phyloP scores from a whole-genome alignment of 108 stramenopile species.

The Skeletonema grethae region DNA sequence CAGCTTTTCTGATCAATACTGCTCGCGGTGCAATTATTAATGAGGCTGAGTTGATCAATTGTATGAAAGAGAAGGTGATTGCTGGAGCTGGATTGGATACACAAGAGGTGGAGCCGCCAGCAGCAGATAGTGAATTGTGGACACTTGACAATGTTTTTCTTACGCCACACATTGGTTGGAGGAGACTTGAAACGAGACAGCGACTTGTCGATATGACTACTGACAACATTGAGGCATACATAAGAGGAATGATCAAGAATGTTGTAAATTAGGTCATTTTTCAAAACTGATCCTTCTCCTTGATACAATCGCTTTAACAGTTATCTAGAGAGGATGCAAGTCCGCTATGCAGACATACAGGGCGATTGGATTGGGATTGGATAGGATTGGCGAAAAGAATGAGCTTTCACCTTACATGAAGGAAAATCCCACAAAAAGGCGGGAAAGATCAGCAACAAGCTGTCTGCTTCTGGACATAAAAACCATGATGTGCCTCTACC shows the following conservation, averaged over 20 bases:
- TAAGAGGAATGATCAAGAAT: conserved; percentile 36
- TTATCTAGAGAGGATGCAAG: no score
- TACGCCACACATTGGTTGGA: conserved; percentile 91
- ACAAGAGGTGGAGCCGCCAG: conserved; percentile 72
- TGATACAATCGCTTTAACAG: no score
- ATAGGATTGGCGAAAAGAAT: no score
- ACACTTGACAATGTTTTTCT: conserved; percentile 74
- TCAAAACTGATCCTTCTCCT: no score
- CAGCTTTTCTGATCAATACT: conserved; percentile 91
- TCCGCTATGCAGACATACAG: no score
- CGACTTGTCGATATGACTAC: conserved; percentile 87
- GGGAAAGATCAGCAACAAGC: no score
- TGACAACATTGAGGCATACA: conserved; percentile 76
- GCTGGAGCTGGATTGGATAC: conserved; percentile 88
- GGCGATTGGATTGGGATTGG: no score
- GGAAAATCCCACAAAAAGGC: no score
- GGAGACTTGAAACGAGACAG: conserved; percentile 87
- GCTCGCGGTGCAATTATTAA: conserved; percentile 88
- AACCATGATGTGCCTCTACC: no score
- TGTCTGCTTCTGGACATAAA: no score
- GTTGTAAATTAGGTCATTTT: conserved; percentile 33
- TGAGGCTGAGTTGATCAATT: conserved; percentile 76
- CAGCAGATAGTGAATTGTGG: conserved; percentile 68
- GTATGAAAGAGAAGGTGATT: conserved; percentile 70
- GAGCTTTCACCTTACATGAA: no score